These are phyloP conservation scores for Aureobasidium sp. DNA, from an alignment of 2,329 filamentous ascomycete species.

Conservation along the genomic window DNA sequence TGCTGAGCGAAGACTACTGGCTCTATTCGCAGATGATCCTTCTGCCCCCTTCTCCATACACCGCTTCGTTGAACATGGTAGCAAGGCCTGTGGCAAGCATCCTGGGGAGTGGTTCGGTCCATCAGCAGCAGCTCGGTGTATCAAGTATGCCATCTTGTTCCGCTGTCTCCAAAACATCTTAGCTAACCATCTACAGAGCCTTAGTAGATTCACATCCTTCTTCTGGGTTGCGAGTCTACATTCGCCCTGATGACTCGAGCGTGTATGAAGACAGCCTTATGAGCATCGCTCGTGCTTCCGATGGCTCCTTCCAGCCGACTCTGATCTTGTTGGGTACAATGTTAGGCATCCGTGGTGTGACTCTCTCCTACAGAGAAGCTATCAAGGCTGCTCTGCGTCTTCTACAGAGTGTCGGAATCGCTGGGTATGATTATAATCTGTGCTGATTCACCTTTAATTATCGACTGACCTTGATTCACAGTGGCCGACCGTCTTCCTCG, in stretches of 20 bases:
- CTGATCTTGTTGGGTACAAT: constrained; percentile 82
- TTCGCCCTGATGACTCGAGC: constrained; percentile 81
- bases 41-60: constrained; percentile 89
- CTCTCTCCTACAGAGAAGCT: constrained; percentile 91
- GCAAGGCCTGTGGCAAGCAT: constrained; percentile 80
- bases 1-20: constrained; percentile 60
- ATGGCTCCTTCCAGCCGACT: constrained; percentile 66
- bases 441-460: not conserved
- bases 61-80: constrained; percentile 83
- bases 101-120: constrained; percentile 98
- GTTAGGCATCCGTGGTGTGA: constrained; percentile 89
- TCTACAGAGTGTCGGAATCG: constrained; percentile 89
- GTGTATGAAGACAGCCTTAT: constrained; percentile 88
- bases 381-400: constrained; percentile 77
- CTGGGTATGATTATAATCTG: constrained; percentile 36
- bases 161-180: constrained; percentile 14
- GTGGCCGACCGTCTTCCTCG: constrained; percentile 84
- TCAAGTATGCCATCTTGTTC: constrained; percentile 56
- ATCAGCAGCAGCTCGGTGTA: constrained; percentile 90
- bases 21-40: constrained; percentile 79
- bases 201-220: constrained; percentile 58
- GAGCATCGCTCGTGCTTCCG: constrained; percentile 61
- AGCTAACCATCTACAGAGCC: constrained; percentile 47
- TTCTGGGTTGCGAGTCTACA: constrained; percentile 67
- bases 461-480: not conserved